Percentiles rank a stretch among this genome's conserved stretches.
These are phyloP conservation scores for Croton setiger DNA, from an alignment of 441 rosid species.

Conservation along the genomic window DNA sequence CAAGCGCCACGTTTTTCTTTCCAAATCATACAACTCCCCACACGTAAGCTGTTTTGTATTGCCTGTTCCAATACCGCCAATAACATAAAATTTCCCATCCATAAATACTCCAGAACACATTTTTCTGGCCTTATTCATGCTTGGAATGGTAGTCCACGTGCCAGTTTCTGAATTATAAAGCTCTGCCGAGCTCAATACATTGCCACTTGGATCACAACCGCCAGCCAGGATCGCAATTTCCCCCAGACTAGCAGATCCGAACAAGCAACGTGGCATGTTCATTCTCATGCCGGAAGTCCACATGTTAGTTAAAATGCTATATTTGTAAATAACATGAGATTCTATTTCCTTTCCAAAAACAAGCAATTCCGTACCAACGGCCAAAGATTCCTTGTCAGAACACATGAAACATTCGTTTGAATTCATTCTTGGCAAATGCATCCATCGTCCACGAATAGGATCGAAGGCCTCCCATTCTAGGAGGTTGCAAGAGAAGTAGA, in stretches of 20 bases:
- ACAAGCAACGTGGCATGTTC: constrained; percentile 76
- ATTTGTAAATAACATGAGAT: constrained; percentile 49
- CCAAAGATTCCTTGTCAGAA: constrained; percentile 77
- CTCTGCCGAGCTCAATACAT: constrained; percentile 55
- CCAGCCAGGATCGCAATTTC: constrained; percentile 75
- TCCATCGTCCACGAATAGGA: constrained; percentile 56
- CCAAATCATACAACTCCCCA: constrained; percentile 67
- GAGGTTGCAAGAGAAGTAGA: constrained; percentile 65
- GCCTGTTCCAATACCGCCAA: constrained; percentile 64
- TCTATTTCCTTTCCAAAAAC: constrained; percentile 72
- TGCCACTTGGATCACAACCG: constrained; percentile 63
- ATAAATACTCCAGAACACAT: constrained; percentile 76
- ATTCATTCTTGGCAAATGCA: constrained; percentile 61
- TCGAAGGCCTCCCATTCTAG: constrained; percentile 78
- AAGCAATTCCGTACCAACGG: constrained; percentile 77
- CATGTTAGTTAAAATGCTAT: constrained; percentile 53
- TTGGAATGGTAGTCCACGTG: constrained; percentile 54
- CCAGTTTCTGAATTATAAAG: constrained; percentile 60
- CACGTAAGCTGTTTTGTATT: constrained; percentile 40
- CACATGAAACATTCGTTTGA: constrained; percentile 59
- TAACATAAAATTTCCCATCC: constrained; percentile 72
- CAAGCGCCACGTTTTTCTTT: constrained; percentile 47
- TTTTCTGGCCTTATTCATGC: constrained; percentile 61
- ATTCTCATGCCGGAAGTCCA: constrained; percentile 65
- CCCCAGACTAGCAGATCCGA: constrained; percentile 71